phyloP scores from a whole-genome alignment of 2,329 filamentous ascomycete species.

The Aspergillus texensis region DNA sequence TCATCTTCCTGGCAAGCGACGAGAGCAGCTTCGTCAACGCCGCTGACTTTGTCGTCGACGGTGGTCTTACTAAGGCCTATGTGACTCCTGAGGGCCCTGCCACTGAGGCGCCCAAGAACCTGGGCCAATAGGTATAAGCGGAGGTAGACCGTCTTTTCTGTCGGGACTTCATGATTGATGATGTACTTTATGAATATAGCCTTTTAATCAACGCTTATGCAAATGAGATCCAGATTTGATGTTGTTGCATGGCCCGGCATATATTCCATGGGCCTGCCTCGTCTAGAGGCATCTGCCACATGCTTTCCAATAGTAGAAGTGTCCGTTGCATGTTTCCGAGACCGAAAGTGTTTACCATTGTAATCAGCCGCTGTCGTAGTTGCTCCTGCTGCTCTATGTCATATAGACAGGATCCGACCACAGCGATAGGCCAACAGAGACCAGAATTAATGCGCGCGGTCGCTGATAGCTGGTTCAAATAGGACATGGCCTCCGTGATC shows the following conservation, averaged over 20 bases:
- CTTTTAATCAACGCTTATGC: slow-evolving; percentile 34
- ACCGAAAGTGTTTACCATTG: slow-evolving; percentile 39
- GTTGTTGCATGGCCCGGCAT: slow-evolving; percentile 49
- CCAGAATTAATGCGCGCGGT: slow-evolving; percentile 38
- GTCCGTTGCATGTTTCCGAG: slow-evolving; percentile 53
- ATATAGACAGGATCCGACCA: slow-evolving; percentile 32
- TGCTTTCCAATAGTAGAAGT: slow-evolving; percentile 44
- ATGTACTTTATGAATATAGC: slow-evolving; percentile 16
- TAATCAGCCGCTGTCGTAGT: slow-evolving; percentile 33
- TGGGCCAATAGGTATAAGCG: slow-evolving; percentile 28
- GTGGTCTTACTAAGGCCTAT: slow-evolving; percentile 91
- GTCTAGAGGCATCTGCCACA: slow-evolving; percentile 44
- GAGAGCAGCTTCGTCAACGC: slow-evolving; percentile 90
- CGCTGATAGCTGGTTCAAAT: slow-evolving; percentile 27
- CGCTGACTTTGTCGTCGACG: slow-evolving; percentile 91
- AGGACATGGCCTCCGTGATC: slow-evolving; percentile 30
- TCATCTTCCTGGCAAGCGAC: slow-evolving; percentile 83
- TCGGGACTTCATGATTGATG: slow-evolving; percentile 8
- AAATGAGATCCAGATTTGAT: slow-evolving; percentile 55
- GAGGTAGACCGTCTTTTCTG: background rate
- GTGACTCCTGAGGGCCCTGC: slow-evolving; percentile 64
- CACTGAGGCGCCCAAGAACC: slow-evolving; percentile 56
- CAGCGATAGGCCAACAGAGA: slow-evolving; percentile 37
- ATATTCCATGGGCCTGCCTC: slow-evolving; percentile 48
- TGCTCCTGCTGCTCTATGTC: slow-evolving; percentile 23